A percentile compares a stretch with the other conserved stretches of the same genome.
phyloP scores from a whole-genome alignment of 2,329 filamentous ascomycete species.

The Clonostachys sp. region DNA sequence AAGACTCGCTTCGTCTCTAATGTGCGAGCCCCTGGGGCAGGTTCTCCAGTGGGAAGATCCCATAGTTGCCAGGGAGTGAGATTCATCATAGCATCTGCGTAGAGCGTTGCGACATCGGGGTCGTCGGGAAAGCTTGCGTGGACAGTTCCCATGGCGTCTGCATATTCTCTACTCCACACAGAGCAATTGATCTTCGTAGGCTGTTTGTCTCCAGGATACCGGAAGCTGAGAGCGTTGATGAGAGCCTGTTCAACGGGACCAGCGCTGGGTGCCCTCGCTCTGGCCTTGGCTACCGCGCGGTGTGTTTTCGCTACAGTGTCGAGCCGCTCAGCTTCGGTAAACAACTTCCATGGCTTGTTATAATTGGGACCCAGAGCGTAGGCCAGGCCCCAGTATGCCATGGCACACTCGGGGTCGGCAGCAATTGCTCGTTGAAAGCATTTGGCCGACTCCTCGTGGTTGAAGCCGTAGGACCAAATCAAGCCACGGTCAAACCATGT shows the following conservation, averaged over 20 bases:
- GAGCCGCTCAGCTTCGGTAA: constrained; percentile 38
- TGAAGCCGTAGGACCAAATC: constrained; percentile 73
- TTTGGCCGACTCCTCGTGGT: constrained; percentile 64
- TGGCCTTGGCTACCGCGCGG: neutral
- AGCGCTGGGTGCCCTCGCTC: constrained; percentile 4
- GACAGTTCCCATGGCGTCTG: constrained; percentile 31
- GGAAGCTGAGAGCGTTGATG: constrained; percentile 54
- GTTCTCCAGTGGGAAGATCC: constrained; percentile 24
- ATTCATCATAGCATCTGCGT: constrained; percentile 41
- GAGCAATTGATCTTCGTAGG: constrained; percentile 30
- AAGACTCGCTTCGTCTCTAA: constrained; percentile 10
- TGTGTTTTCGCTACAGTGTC: constrained; percentile 33
- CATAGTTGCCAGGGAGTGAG: constrained; percentile 40
- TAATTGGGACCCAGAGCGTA: constrained; percentile 72
- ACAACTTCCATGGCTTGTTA: constrained; percentile 63
- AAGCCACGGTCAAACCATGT: constrained; percentile 69
- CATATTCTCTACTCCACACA: constrained; percentile 25
- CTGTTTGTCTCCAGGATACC: constrained; percentile 42
- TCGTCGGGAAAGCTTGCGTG: constrained; percentile 29
- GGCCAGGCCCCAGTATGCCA: constrained; percentile 68
- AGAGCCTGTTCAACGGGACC: constrained; percentile 53
- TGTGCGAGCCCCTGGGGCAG: constrained; percentile 8
- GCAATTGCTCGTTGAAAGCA: constrained; percentile 60
- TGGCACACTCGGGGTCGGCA: constrained; percentile 48
- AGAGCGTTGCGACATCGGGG: constrained; percentile 27